Percentiles rank a stretch among this genome's conserved stretches.
Evolutionary conservation across 2,329 filamentous ascomycete genomes (phyloP).

Genomic region (Pseudofabraea citricarpa): DNA sequence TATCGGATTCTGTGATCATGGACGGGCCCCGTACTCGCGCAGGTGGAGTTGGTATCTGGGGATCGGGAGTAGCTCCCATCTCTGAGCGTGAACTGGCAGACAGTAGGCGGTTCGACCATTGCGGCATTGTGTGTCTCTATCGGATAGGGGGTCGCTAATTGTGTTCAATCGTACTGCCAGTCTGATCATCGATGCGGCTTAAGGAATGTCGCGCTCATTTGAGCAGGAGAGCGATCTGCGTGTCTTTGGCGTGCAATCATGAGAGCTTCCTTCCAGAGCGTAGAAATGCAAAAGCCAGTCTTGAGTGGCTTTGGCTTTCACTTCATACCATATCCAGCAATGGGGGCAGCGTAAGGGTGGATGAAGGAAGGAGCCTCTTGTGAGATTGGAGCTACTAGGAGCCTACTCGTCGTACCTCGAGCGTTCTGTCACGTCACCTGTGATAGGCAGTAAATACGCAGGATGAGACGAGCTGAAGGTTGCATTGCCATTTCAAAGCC

Average conservation of each 20-base stretch:
- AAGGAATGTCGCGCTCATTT: background rate
- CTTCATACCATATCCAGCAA: too few relatives aligned
- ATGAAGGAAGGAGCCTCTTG: background rate
- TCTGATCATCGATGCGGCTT: too few relatives aligned
- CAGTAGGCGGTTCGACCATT: slow-evolving; percentile 26
- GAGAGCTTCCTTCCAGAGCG: background rate
- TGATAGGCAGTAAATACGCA: background rate
- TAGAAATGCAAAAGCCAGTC: too few relatives aligned
- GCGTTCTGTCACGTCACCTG: background rate
- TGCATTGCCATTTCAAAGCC: too few relatives aligned
- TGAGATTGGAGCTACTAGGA: too few relatives aligned
- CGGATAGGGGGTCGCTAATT: slow-evolving; percentile 4
- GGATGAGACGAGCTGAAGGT: too few relatives aligned
- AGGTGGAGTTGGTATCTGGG: slow-evolving; percentile 12
- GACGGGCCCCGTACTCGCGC: slow-evolving; percentile 12
- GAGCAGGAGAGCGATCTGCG: too few relatives aligned
- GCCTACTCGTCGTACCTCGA: too few relatives aligned
- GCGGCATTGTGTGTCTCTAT: slow-evolving; percentile 25
- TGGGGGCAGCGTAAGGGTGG: too few relatives aligned
- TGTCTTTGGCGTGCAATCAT: background rate
- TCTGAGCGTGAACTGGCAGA: slow-evolving; percentile 22
- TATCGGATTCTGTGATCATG: slow-evolving; percentile 25
- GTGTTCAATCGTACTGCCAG: slow-evolving; percentile 4
- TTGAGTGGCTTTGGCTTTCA: too few relatives aligned
- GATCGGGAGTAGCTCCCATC: slow-evolving; percentile 6